A percentile compares a stretch with the other conserved stretches of the same genome.
Evolutionary conservation across 139 green algal genomes (phyloP).

Genomic region (Haematococcus lacustris): DNA sequence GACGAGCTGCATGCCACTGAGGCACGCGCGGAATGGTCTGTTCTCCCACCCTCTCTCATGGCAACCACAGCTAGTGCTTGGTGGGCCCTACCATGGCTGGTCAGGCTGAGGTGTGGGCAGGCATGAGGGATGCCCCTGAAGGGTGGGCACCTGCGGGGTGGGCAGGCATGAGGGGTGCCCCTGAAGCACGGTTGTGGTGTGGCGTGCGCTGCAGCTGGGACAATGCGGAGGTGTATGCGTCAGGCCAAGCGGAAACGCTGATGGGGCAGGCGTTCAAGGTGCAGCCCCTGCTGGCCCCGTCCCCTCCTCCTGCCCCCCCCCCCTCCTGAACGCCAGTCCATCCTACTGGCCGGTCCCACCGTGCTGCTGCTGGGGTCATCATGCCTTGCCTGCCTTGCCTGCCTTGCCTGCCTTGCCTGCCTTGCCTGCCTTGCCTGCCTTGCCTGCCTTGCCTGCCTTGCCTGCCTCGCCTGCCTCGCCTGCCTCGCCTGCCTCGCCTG

Average conservation of each 20-base stretch:
- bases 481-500: no score
- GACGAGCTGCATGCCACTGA: no score
- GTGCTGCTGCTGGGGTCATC: background rate
- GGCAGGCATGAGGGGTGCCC: background rate
- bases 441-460: no score
- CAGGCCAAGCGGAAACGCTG: conserved; percentile 66
- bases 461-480: no score
- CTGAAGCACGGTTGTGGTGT: background rate
- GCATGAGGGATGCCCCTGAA: no score
- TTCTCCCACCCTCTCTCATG: background rate
- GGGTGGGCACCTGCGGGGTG: background rate
- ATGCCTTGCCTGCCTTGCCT: no score
- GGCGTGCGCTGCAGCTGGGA: conserved; percentile 58
- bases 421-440: no score
- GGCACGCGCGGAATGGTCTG: background rate
- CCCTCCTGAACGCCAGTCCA: no score
- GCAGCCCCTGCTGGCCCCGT: background rate
- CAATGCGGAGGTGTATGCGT: conserved; percentile 79
- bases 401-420: no score
- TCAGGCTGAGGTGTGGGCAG: background rate
- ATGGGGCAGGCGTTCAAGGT: conserved; percentile 76
- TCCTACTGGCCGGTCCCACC: background rate
- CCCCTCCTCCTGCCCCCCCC: no score
- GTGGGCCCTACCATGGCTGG: background rate
- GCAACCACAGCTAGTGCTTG: background rate